phyloP scores from a whole-genome alignment of 371 early-diverging fungal genomes.

The Zychaea mexicana region DNA sequence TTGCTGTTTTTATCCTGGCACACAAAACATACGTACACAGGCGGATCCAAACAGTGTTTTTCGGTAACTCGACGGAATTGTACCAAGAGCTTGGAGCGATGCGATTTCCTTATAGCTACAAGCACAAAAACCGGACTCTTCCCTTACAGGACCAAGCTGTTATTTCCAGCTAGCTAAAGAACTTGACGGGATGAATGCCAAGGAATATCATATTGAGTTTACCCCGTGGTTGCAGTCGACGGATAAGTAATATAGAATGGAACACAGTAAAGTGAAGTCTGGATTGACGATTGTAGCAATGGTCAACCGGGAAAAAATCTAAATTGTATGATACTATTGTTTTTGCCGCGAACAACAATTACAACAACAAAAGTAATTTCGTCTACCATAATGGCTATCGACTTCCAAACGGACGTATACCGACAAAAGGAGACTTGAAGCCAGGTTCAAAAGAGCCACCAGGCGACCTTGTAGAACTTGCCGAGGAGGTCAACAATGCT shows the following conservation, averaged over 20 bases:
- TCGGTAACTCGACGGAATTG: conserved; percentile 14
- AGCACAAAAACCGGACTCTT: conserved; percentile 22
- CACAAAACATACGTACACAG: conserved; percentile 3
- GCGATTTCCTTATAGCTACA: conserved; percentile 24
- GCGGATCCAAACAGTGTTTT: conserved; percentile 33
- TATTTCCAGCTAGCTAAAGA: conserved; percentile 34
- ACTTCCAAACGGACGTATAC: conserved; percentile 30
- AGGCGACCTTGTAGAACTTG: conserved; percentile 3
- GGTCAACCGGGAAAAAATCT: neutral
- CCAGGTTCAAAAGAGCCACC: neutral
- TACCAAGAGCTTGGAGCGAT: conserved; percentile 36
- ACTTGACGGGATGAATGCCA: conserved; percentile 11
- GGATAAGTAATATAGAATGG: conserved; percentile 16
- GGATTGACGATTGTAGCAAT: no score
- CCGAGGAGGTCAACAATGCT: conserved; percentile 9
- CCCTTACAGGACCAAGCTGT: conserved; percentile 33
- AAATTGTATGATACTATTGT: no score
- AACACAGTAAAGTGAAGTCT: neutral
- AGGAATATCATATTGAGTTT: conserved; percentile 25
- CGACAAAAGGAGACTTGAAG: conserved; percentile 27
- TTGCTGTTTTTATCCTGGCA: no score
- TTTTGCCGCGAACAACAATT: no score
- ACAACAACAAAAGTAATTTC: conserved; percentile 16
- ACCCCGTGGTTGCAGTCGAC: conserved; percentile 30
- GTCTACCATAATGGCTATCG: conserved; percentile 25